Percentiles rank a stretch among this genome's conserved stretches.
Evolutionary conservation across 2,329 filamentous ascomycete species (phyloP).

Genomic region (Nothomitra cinnamomea): DNA sequence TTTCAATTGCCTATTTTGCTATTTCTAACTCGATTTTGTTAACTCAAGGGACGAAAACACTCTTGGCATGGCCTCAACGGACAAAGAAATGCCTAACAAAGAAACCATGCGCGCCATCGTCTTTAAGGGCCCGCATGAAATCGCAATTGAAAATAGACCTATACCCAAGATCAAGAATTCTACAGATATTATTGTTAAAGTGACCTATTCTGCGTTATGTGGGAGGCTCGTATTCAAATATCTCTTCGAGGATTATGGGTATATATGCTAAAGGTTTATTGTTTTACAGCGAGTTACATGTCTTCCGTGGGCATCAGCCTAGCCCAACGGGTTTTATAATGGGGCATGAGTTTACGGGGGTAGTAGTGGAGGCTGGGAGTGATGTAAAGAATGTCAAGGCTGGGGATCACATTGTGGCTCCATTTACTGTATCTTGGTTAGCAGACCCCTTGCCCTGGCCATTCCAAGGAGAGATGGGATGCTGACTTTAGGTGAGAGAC

Average conservation of each 20-base stretch:
- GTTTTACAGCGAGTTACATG: slow-evolving; percentile 55
- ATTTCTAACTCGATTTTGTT: too few relatives aligned
- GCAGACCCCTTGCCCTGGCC: too few relatives aligned
- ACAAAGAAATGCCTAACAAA: slow-evolving; percentile 8
- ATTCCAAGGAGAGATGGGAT: not conserved
- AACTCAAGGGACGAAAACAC: not conserved
- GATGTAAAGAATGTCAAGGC: slow-evolving; percentile 50
- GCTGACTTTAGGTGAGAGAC: slow-evolving; percentile 7
- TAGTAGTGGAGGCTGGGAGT: slow-evolving; percentile 48
- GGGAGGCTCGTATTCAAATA: slow-evolving; percentile 56
- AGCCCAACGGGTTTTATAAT: slow-evolving; percentile 47
- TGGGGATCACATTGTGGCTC: slow-evolving; percentile 65
- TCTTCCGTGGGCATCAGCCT: slow-evolving; percentile 66
- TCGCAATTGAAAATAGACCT: slow-evolving; percentile 63
- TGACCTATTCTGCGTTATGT: slow-evolving; percentile 68
- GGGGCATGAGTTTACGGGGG: slow-evolving; percentile 81
- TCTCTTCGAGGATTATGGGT: not conserved
- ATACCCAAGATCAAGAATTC: slow-evolving; percentile 55
- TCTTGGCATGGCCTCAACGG: slow-evolving; percentile 15
- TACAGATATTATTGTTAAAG: slow-evolving; percentile 67
- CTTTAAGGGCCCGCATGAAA: slow-evolving; percentile 61
- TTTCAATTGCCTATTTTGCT: too few relatives aligned
- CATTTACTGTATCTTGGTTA: slow-evolving; percentile 69
- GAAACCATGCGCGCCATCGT: slow-evolving; percentile 74
- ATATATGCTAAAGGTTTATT: not conserved